Evolutionary conservation across 306 rosid species (phyloP), one percentile per base, ranked within the genome.

Genomic region (Medicago lupulina): DNA sequence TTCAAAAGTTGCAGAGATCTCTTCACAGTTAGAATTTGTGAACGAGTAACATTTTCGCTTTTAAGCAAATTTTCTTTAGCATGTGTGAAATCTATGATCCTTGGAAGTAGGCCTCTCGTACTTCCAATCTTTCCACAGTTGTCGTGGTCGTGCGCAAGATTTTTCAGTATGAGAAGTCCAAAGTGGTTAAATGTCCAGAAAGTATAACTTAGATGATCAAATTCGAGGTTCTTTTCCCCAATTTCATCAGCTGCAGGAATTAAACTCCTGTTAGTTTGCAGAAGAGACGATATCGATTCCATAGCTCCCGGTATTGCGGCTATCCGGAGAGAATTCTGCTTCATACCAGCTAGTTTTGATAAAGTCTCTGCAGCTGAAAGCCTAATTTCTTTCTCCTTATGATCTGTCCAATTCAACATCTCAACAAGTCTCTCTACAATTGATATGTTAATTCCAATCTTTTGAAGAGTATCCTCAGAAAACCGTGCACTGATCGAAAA

Each of bases 111-210:
- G 67, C 95, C 97, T 74, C 91, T 90, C 40, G 98, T 92, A 70
- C 81, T 92, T 47, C 97, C 98, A 39, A 95, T 95, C 85, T 95
- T 95, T n/a, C 97, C 96, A 65, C 96, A 92, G 82, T 87, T 95
- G 59, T 92, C 97, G 28, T 85, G 97, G 70, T 92, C 88, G 16
- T 78, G 90, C 0, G 96, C 91, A 69, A 95, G 97, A 74, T 89
- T 90, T 51, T 89, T 95, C 81, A 95, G 80, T 76, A 95, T 90
- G 21, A 82, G 78, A 19, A 95, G 94, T 70, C 98, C 98, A 47
- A 90, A 79, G 34, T 87, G 90, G 83, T 89, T 92, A 79, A 87
- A 92, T 76, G 87, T 88, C 95, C 90, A 90, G 54, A 76, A 85
- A 14, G 74, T 88, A 40, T 91, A 90, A 83, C 77, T 68, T 4